A percentile compares a stretch with the other conserved stretches of the same genome.
Conservation (phyloP, 1,139 yeast species). For the Suhomyces guaymorum region DNA sequence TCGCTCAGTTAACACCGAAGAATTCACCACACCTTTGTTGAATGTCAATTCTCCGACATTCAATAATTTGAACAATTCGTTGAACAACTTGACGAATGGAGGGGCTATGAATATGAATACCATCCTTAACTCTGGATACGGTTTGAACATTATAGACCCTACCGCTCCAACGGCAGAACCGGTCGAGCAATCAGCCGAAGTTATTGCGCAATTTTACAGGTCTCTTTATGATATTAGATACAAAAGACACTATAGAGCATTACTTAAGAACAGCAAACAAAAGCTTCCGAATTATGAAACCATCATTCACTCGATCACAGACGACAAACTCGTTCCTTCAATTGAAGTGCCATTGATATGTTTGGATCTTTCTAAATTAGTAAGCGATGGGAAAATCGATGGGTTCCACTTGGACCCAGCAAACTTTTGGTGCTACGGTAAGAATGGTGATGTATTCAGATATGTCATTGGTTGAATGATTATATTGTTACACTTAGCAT, state of each 20-base stretch:
- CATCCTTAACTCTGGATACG: slow-evolving; percentile 7
- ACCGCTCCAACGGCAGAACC: slow-evolving; percentile 2
- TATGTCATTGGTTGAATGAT: slow-evolving; percentile 6
- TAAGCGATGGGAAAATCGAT: slow-evolving; percentile 41
- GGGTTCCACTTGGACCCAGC: slow-evolving; percentile 41
- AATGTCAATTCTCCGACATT: slow-evolving; percentile 13
- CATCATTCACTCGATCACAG: slow-evolving; percentile 40
- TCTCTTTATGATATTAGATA: slow-evolving; percentile 39
- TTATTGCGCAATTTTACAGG: slow-evolving; percentile 35
- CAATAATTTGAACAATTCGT: slow-evolving; percentile 12
- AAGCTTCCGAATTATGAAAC: slow-evolving; percentile 18
- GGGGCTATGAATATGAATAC: slow-evolving; percentile 17
- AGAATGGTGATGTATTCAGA: slow-evolving; percentile 53
- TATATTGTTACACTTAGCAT: no score
- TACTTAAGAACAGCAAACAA: slow-evolving; percentile 10
- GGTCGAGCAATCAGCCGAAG: slow-evolving; percentile 16
- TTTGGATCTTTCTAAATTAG: slow-evolving; percentile 34
- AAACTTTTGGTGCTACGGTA: slow-evolving; percentile 53
- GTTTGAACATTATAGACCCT: not conserved
- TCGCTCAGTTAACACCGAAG: slow-evolving; percentile 17
- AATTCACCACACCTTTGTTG: slow-evolving; percentile 12
- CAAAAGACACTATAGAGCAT: slow-evolving; percentile 29
- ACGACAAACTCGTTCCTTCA: slow-evolving; percentile 44
- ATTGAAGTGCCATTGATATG: slow-evolving; percentile 39
- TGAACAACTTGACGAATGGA: slow-evolving; percentile 13